A percentile compares a stretch with the other conserved stretches of the same genome.
phyloP scores from a whole-genome alignment of 1,139 yeast species.

The Hemisphaericaspora lyxosophila region DNA sequence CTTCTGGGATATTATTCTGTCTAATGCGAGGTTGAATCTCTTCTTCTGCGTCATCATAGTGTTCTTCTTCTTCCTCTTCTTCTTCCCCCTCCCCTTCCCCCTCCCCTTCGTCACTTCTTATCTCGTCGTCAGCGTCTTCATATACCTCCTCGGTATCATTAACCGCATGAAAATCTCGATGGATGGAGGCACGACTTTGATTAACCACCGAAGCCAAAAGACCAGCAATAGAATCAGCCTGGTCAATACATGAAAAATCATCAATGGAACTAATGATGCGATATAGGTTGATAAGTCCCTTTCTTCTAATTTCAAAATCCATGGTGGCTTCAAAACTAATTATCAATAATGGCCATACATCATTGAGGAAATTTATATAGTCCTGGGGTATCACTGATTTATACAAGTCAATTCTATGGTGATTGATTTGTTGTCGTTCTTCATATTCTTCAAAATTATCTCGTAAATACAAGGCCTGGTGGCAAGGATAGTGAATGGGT shows the following conservation, averaged over 20 bases:
- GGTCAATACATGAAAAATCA: constrained; percentile 21
- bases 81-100: no score
- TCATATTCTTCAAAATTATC: constrained; percentile 24
- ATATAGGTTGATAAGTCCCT: constrained; percentile 55
- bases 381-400: constrained; percentile 24
- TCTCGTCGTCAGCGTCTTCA: constrained; percentile 12
- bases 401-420: constrained; percentile 27
- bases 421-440: constrained; percentile 28
- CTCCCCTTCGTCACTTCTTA: constrained; percentile 7
- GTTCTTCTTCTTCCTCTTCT: constrained; percentile 11
- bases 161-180: constrained; percentile 16
- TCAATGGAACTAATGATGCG: constrained; percentile 46
- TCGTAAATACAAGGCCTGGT: constrained; percentile 33
- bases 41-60: constrained; percentile 10
- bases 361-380: constrained; percentile 45
- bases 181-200: constrained; percentile 44
- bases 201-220: constrained; percentile 71
- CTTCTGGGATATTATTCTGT: no score
- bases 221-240: constrained; percentile 38
- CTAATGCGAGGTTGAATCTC: no score
- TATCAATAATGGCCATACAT: constrained; percentile 59
- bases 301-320: constrained; percentile 63
- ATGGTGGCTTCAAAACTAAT: constrained; percentile 76
- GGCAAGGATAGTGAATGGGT: constrained; percentile 42
- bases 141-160: neutral